Base-by-base conservation (phyloP, 768 basidiomycete species). In the Lanmaoa pseudosensibilis region DNA sequence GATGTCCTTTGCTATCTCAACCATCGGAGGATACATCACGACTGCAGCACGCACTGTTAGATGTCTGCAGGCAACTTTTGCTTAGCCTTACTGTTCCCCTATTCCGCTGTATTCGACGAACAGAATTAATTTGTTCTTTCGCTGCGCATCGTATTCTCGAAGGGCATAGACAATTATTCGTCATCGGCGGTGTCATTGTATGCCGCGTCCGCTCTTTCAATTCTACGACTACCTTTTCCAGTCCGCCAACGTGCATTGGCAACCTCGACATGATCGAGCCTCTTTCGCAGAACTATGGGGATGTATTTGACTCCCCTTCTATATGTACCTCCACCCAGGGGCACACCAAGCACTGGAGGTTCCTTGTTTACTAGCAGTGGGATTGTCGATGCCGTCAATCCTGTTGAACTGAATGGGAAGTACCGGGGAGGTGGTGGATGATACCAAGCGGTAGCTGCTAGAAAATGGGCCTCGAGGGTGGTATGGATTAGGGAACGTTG, bases 221-320 rank as follows among this genome's bases (percentile, higher is more conserved):
- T 73, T 61, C 72, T 76, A 57, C 81, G 76, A 44, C 76, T 73
- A 1, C 84, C 87, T 65, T 85, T 85, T 12, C 88, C 88, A 18
- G 78, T 65, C 57, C 86, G 78, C 89, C 90, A 98, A 52, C 88
- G 80, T 64, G 85, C 84, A 67, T 98, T 96, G 23, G 82, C 80
- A 15, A 83, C 81, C 34, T 90, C 88, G 0, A 88, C 84, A 8
- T 79, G 78, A 55, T 91, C 89, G 30, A 88, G 72, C 51, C 92
- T 78, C 52, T 84, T 82, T 57, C 94, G 78, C 54, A 77, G 61
- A 49, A 94, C 65, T 33, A 99, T 61, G 8, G 85, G 85, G 15
- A 82, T 76, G 61, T 94, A 95, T 61, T 82, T 85, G 9, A 73
- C 74, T 3, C 77, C 78, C 13, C 86, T 79, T 58, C 81, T 81